Evolutionary conservation across 768 basidiomycete genomes (phyloP), one percentile per base, ranked within the genome.

Genomic region (Lactarius pseudohatsudake): DNA sequence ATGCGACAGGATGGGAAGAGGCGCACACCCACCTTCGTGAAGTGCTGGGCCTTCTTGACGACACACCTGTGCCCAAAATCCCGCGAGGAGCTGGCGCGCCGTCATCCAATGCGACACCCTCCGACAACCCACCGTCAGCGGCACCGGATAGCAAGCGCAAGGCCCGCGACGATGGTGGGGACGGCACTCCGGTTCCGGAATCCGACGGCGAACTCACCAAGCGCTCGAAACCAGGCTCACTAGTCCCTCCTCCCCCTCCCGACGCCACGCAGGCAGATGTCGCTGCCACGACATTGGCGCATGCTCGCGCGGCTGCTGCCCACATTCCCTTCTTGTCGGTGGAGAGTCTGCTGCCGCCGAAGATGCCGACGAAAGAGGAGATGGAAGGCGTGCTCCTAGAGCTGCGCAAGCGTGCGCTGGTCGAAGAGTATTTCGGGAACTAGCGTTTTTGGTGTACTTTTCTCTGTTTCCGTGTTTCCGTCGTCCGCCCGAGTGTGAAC

Each of bases 321-420:
- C 85, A 85, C 71, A 89, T 94, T 18, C 81, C 88, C 3, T 91
- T 94, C 77, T 79, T 96, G n/a, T 79, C 86, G 22, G 78, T 87
- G 22, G 87, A 89, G 68, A 82, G 88, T 65, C 81, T 96, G 10
- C 73, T 91, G 61, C 86, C 88, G 13, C 94, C 94, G 0, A 87
- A 84, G 70, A 76, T 96, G 76, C 91, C 92, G 1, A 86, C 85
- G 1, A 81, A 84, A 64, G 84, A 85, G 56, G 91, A 96, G 76
- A 89, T 93, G 90, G 92, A 92, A 74, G 75, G 76, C 26, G 84
- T 91, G 11, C 75, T 97, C 62, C 81, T 97, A 64, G 84, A 82
- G 32, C 78, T 94, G 68, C 82, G 90, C 74, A 96, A 96, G 78
- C 84, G 87, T 77, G 88, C 88, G 26, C 76, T 96, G 54, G 85